These are phyloP conservation scores for Phlebiopsis gigantea DNA, from an alignment of 768 basidiomycete genomes.

Conservation along the genomic window DNA sequence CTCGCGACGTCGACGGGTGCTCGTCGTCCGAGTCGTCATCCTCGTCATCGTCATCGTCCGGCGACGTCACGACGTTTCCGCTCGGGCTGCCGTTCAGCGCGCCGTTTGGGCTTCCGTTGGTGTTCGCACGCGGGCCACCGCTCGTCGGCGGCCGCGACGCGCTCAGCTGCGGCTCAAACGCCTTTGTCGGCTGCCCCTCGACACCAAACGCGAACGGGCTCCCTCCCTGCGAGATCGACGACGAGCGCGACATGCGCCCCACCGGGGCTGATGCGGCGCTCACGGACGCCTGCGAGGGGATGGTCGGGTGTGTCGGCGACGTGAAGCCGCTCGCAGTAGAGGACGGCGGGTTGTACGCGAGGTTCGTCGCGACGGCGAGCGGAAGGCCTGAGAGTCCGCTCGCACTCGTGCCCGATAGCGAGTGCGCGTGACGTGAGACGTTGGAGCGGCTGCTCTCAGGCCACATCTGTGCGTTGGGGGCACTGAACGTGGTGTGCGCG, in stretches of 20 bases:
- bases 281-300: conserved; percentile 19
- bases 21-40: conserved; percentile 25
- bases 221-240: conserved; percentile 24
- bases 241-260: conserved; percentile 26
- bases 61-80: conserved; percentile 15
- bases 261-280: conserved; percentile 9
- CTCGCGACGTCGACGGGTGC: conserved; percentile 21
- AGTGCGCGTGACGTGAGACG: conserved; percentile 7
- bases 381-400: conserved; percentile 1
- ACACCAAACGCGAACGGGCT: conserved; percentile 27
- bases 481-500: background rate
- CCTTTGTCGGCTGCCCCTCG: conserved; percentile 17
- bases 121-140: conserved; percentile 18
- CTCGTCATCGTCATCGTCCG: conserved; percentile 29
- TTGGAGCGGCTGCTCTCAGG: background rate
- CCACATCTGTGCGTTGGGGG: background rate
- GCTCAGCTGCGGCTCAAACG: conserved; percentile 14
- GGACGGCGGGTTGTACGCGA: conserved; percentile 13
- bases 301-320: conserved; percentile 29
- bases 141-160: conserved; percentile 25
- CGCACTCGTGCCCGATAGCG: conserved; percentile 5
- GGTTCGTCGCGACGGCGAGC: conserved; percentile 14
- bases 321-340: conserved; percentile 24
- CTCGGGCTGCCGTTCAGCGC: background rate
- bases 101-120: background rate